Base-by-base conservation (phyloP, 208 protist species). In the Hexamita inflata region DNA sequence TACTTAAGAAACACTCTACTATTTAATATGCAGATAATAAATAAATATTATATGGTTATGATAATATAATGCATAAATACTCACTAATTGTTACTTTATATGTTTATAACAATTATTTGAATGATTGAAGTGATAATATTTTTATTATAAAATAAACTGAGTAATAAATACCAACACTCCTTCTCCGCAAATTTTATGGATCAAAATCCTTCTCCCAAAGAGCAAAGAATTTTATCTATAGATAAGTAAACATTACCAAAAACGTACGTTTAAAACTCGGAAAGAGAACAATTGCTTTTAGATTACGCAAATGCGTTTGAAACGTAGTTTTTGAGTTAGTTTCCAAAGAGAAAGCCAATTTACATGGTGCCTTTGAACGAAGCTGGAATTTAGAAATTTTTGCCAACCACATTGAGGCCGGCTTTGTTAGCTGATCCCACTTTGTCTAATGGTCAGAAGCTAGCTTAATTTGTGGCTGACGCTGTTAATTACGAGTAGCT, bases 331-430 rank as follows among this genome's bases (percentile, higher is more conserved):
- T 77, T 84, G 75, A 84, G 86, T 58, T 89, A 88, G 64, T 91
- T 85, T 73, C 89, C 88, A 1, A 75, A 85, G 34, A 83, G 90
- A 61, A 81, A 78, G 34, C 85, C 82, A 24, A 81, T 92, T 0
- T 82, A 92, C 1, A 81, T 94, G 15, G 82, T 75, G 34, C 82
- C 86, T 15, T 66, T 79, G 34, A 92, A 92, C 76, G 89, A 92
- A 78, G 85, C 83, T 68, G 77, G 76, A 29, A n/a, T 81, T 19
- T 32, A 53, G 32, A 92, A 93, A 74, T 87, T 92, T 78, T 88
- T 94, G 59, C 91, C 88, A 77, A 90, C 88, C 0, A 91, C 87
- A 78, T 83, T 94, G 53, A 84, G 87, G 15, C 90, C 90, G 0
- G 91, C 88, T 0, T 35, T 84, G 19, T 76, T 92, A 0, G 66